Conservation (phyloP, 306 rosid species). For the Citrullus colocynthis region DNA sequence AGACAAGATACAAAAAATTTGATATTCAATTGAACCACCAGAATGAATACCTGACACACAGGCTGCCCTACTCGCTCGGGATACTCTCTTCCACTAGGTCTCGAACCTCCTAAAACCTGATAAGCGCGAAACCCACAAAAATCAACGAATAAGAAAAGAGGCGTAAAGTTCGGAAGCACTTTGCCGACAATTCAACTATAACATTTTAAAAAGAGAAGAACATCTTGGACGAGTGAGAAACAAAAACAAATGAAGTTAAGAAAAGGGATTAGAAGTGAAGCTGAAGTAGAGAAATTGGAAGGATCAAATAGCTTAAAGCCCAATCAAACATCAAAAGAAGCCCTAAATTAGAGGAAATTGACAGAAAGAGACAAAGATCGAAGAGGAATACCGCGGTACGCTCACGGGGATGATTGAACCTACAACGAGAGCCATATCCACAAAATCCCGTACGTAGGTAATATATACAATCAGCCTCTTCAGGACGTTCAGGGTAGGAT, state of each 20-base stretch:
- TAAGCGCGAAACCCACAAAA: conserved; percentile 14
- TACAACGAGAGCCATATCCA: conserved; percentile 89
- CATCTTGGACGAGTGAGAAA: not conserved
- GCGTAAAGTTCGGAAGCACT: not conserved
- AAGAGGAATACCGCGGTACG: conserved; percentile 47
- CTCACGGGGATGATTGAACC: conserved; percentile 96
- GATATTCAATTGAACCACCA: conserved; percentile 15
- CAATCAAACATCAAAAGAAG: conserved; percentile 16
- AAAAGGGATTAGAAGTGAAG: not conserved
- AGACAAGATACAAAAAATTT: conserved; percentile 8
- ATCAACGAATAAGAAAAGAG: conserved; percentile 13
- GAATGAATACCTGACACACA: conserved; percentile 73
- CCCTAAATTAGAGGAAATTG: conserved; percentile 6
- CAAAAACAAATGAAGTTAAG: not conserved
- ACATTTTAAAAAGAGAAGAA: not conserved
- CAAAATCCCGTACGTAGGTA: conserved; percentile 77
- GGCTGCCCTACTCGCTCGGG: conserved; percentile 95
- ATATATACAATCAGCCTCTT: conserved; percentile 79
- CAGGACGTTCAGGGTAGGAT: conserved; percentile 81
- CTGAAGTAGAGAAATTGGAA: not conserved
- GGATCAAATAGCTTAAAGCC: not conserved
- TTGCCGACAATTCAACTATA: not conserved
- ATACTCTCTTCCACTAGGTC: conserved; percentile 53
- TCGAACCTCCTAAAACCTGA: conserved; percentile 77
- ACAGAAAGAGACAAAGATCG: not conserved